Percentiles rank a stretch among this genome's conserved stretches.
Conservation (phyloP, 495 filamentous ascomycete species). For the Lasiosphaeria hispida region DNA sequence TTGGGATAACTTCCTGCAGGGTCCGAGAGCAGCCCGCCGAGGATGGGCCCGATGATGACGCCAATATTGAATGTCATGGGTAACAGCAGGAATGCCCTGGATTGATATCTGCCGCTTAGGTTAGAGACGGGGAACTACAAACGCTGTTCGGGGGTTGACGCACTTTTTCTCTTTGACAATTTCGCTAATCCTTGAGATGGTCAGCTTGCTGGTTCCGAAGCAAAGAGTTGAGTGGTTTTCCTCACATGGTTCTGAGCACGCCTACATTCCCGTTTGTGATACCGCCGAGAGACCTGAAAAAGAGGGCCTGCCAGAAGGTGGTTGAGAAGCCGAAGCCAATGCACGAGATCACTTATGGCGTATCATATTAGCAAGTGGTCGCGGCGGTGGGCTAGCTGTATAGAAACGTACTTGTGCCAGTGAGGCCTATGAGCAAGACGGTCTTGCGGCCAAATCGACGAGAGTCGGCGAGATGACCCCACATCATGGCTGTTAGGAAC, state of each 20-base stretch:
- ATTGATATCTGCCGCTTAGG: conserved; percentile 47
- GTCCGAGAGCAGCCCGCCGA: conserved; percentile 73
- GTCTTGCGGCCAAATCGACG: conserved; percentile 69
- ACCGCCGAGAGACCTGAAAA: conserved; percentile 72
- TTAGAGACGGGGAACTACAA: conserved; percentile 15
- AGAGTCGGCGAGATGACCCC: conserved; percentile 75
- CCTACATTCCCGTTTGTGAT: conserved; percentile 80
- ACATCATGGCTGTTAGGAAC: conserved; percentile 80
- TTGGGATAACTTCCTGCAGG: conserved; percentile 67
- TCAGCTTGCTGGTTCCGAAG: conserved; percentile 4
- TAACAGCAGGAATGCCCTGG: conserved; percentile 64
- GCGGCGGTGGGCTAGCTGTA: not conserved
- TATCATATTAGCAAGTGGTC: not conserved
- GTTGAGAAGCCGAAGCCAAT: conserved; percentile 79
- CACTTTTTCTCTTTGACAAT: conserved; percentile 62
- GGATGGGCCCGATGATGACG: conserved; percentile 70
- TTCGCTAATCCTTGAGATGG: conserved; percentile 58
- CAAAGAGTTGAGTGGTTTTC: not conserved
- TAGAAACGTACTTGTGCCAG: conserved; percentile 54
- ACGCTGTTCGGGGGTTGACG: not conserved
- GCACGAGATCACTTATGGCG: conserved; percentile 55
- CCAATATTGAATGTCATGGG: conserved; percentile 80
- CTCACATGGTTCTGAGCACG: conserved; percentile 72
- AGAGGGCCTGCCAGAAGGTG: conserved; percentile 66
- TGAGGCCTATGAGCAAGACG: conserved; percentile 70